Percentiles rank a stretch among this genome's conserved stretches.
These are phyloP conservation scores for Ilex paraguariensis DNA, from an alignment of 305 asterid species.

Conservation along the genomic window DNA sequence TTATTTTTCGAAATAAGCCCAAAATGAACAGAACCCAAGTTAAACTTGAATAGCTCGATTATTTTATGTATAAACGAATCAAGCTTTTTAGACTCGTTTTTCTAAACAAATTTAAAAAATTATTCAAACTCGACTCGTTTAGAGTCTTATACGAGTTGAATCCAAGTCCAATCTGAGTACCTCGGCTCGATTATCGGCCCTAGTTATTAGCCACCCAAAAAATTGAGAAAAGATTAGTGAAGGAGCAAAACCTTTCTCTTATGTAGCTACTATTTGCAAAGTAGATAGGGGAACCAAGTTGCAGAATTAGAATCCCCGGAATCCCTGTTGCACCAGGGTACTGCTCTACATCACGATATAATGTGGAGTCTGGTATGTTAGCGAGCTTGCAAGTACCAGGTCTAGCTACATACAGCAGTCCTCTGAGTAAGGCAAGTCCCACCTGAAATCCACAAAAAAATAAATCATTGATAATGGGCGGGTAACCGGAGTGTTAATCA, in stretches of 20 bases:
- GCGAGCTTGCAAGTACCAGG: constrained; percentile 83
- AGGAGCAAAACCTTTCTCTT: constrained; percentile 52
- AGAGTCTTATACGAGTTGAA: no score
- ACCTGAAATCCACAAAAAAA: constrained; percentile 26
- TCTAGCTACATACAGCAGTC: constrained; percentile 63
- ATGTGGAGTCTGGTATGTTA: constrained; percentile 33
- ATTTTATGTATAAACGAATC: no score
- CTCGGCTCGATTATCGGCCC: no score
- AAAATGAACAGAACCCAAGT: no score
- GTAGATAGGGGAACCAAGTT: constrained; percentile 86
- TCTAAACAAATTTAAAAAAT: no score
- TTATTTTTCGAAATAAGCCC: no score
- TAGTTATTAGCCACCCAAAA: background rate
- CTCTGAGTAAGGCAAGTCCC: constrained; percentile 58
- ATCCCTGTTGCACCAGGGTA: constrained; percentile 43
- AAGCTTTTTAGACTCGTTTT: no score
- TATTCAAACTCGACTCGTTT: no score
- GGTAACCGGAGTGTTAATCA: no score
- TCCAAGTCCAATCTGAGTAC: no score
- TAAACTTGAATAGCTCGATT: no score
- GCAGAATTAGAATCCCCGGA: constrained; percentile 47
- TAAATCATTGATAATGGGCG: no score
- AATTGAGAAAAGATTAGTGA: background rate
- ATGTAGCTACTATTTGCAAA: constrained; percentile 65
- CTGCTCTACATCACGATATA: constrained; percentile 71